Conservation (phyloP, 768 basidiomycete genomes). For the Rhizopogon vinicolor region DNA sequence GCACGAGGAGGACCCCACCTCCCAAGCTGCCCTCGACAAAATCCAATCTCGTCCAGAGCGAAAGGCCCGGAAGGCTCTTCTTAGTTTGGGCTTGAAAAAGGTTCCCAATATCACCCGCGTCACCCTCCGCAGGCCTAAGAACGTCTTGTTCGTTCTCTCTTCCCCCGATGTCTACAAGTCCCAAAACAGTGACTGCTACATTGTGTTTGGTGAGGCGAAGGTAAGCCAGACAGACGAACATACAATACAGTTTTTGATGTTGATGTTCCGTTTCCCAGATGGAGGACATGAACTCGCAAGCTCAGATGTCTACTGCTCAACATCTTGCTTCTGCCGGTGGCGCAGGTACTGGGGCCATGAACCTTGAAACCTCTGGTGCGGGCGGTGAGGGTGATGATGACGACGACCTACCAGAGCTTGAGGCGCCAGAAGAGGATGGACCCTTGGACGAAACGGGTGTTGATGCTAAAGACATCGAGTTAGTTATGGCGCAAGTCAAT, state of each 20-base stretch:
- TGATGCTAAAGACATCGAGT: constrained; percentile 91
- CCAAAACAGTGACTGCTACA: constrained; percentile 95
- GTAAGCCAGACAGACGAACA: constrained; percentile 27
- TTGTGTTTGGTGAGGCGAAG: constrained; percentile 98
- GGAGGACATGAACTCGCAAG: constrained; percentile 83
- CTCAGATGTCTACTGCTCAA: constrained; percentile 74
- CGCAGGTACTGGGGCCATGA: constrained; percentile 36
- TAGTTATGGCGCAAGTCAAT: constrained; percentile 85
- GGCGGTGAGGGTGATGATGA: constrained; percentile 56
- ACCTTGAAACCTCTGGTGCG: constrained; percentile 46
- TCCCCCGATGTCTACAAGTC: constrained; percentile 98
- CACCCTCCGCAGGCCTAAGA: constrained; percentile 91
- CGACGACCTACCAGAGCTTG: constrained; percentile 81
- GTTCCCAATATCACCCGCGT: constrained; percentile 93
- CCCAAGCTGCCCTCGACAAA: constrained; percentile 82
- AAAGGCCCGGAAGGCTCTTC: constrained; percentile 91
- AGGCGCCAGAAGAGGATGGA: constrained; percentile 77
- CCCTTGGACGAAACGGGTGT: constrained; percentile 83
- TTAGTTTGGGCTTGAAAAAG: constrained; percentile 88
- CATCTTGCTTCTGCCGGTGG: constrained; percentile 59
- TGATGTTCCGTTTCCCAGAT: constrained; percentile 38
- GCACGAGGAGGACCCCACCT: constrained; percentile 79
- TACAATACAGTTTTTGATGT: neutral
- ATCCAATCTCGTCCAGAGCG: constrained; percentile 93
- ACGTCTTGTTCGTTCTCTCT: constrained; percentile 91